A percentile compares a stretch with the other conserved stretches of the same genome.
Conservation (phyloP, 2,329 filamentous ascomycete species). For the Lachnellula hyalina region DNA sequence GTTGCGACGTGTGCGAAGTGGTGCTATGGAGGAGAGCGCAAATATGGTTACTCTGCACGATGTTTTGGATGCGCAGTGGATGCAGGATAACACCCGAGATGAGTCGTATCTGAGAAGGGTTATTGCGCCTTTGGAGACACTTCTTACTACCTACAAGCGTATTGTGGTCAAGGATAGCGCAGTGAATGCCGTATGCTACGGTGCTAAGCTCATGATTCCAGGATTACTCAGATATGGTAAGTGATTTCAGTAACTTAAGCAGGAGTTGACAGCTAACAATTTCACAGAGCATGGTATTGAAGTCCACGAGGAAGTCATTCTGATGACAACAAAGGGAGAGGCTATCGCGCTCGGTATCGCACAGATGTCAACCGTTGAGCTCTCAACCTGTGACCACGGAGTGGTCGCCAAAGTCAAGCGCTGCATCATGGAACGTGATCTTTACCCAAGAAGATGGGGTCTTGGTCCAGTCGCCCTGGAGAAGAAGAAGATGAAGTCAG, state of each 20-base stretch:
- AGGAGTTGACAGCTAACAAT: constrained; percentile 25
- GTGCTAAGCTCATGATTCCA: constrained; percentile 97
- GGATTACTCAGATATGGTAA: constrained; percentile 85
- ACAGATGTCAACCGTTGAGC: constrained; percentile 96
- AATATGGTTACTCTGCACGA: constrained; percentile 91
- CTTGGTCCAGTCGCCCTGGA: constrained; percentile 87
- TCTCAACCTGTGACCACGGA: constrained; percentile 94
- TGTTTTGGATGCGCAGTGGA: constrained; percentile 93
- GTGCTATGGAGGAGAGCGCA: constrained; percentile 89
- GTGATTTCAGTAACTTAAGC: constrained; percentile 27
- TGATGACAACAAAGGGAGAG: constrained; percentile 99
- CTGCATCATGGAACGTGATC: constrained; percentile 98
- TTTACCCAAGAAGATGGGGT: constrained; percentile 96
- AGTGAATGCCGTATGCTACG: constrained; percentile 97
- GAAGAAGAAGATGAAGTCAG: constrained; percentile 99
- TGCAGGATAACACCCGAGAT: constrained; percentile 91
- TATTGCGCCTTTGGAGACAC: constrained; percentile 86
- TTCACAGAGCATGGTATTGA: constrained; percentile 76
- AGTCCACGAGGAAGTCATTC: constrained; percentile 89
- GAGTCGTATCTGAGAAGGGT: constrained; percentile 88
- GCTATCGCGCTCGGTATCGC: constrained; percentile 94
- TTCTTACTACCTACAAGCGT: constrained; percentile 90
- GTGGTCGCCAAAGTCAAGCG: constrained; percentile 99
- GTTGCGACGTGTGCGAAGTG: constrained; percentile 85
- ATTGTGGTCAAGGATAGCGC: constrained; percentile 96